Percentiles rank a stretch among this genome's conserved stretches.
Evolutionary conservation across 1,284 basidiomycete species (phyloP).

Genomic region (Phylloboletellus chloephorus): DNA sequence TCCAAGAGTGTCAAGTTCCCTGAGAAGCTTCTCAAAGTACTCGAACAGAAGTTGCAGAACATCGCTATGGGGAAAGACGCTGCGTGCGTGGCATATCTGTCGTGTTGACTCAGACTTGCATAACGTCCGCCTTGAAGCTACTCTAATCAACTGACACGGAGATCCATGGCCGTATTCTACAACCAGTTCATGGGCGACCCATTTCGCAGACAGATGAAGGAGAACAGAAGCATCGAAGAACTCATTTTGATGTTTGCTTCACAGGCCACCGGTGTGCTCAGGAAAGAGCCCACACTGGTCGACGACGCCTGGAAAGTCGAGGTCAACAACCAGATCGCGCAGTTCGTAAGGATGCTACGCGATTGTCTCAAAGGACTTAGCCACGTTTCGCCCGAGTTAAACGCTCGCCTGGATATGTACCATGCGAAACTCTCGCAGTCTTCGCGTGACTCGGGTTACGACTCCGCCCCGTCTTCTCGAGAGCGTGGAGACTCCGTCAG

Average conservation of each 20-base stretch:
- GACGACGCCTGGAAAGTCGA: conserved; percentile 87
- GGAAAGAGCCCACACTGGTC: conserved; percentile 75
- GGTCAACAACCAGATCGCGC: conserved; percentile 85
- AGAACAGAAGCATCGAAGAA: conserved; percentile 95
- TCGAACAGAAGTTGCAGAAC: conserved; percentile 81
- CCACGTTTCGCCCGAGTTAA: conserved; percentile 80
- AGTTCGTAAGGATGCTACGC: conserved; percentile 80
- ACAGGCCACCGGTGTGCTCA: conserved; percentile 76
- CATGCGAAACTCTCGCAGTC: conserved; percentile 68
- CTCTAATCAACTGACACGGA: conserved; percentile 79
- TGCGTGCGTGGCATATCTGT: conserved; percentile 51
- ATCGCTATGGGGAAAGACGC: conserved; percentile 90
- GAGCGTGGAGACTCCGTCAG: conserved; percentile 48
- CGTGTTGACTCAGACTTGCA: conserved; percentile 1
- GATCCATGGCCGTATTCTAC: conserved; percentile 88
- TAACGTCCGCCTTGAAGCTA: conserved; percentile 48
- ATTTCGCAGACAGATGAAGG: conserved; percentile 87
- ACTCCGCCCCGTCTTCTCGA: conserved; percentile 53
- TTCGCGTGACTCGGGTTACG: conserved; percentile 62
- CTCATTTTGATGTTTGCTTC: conserved; percentile 95
- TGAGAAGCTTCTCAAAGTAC: conserved; percentile 83
- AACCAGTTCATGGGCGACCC: conserved; percentile 79
- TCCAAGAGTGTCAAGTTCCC: conserved; percentile 86
- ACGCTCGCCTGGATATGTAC: conserved; percentile 77
- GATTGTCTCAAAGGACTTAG: conserved; percentile 71